phyloP scores from a whole-genome alignment of 306 rosid species.

The Carpinus viminea region DNA sequence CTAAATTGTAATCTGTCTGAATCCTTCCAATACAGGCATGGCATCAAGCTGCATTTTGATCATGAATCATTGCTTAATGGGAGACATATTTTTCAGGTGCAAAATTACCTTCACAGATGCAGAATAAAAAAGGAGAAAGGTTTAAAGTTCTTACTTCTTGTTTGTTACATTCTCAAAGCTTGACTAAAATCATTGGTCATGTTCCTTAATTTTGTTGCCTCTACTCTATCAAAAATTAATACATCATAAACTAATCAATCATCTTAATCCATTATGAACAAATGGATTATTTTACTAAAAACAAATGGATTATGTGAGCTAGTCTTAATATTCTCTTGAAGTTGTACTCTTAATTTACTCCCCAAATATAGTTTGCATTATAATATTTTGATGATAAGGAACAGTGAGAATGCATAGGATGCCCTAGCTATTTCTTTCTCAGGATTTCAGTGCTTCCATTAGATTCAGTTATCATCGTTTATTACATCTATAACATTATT shows the following conservation, averaged over 20 bases:
- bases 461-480: background rate
- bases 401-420: background rate
- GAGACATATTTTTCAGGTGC: constrained; percentile 48
- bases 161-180: constrained; percentile 6
- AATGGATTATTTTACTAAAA: no score
- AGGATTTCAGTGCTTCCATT: background rate
- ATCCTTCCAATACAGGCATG: constrained; percentile 53
- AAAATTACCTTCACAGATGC: constrained; percentile 47
- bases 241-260: background rate
- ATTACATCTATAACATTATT: background rate
- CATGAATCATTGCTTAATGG: constrained; percentile 51
- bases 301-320: background rate
- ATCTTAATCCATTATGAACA: background rate
- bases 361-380: background rate
- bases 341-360: background rate
- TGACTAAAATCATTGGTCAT: background rate
- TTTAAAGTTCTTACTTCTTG: constrained; percentile 10
- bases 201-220: background rate
- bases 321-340: background rate
- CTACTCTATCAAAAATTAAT: background rate
- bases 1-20: constrained; percentile 1
- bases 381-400: background rate
- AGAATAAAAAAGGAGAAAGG: constrained; percentile 56
- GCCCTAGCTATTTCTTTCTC: background rate
- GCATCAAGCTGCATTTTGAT: constrained; percentile 44